Percentiles rank a stretch among this genome's conserved stretches.
These are phyloP conservation scores for Barbarea vulgaris DNA, from an alignment of 345 rosid genomes.

Conservation along the genomic window DNA sequence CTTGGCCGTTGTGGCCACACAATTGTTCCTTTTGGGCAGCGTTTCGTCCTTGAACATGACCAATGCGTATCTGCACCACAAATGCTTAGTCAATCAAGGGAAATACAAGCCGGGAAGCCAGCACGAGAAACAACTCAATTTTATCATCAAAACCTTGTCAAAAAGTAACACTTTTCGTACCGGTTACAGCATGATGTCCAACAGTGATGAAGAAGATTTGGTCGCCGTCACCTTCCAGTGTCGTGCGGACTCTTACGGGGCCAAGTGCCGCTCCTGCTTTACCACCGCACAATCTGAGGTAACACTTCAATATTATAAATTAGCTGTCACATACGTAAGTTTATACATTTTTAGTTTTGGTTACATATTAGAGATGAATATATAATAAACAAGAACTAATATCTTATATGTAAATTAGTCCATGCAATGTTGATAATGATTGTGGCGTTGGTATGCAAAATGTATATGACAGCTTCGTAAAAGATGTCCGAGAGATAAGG, in stretches of 20 bases:
- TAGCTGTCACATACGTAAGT: too few species aligned
- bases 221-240: too few species aligned
- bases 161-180: too few species aligned
- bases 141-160: neutral
- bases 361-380: neutral
- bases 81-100: neutral
- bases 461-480: conserved; percentile 14
- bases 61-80: conserved; percentile 6
- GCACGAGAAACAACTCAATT: neutral
- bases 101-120: conserved; percentile 11
- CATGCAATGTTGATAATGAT: neutral
- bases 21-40: neutral
- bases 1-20: conserved; percentile 7
- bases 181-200: too few species aligned
- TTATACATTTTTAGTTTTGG: neutral
- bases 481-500: conserved; percentile 46
- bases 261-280: too few species aligned
- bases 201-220: too few species aligned
- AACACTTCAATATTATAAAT: too few species aligned
- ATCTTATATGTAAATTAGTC: neutral
- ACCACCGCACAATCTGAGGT: too few species aligned
- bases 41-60: conserved; percentile 18
- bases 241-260: too few species aligned
- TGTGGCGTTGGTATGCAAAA: neutral
- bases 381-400: neutral